phyloP scores from a whole-genome alignment of 805 yeast species.

The Vanderwaltozyma verrucispora region DNA sequence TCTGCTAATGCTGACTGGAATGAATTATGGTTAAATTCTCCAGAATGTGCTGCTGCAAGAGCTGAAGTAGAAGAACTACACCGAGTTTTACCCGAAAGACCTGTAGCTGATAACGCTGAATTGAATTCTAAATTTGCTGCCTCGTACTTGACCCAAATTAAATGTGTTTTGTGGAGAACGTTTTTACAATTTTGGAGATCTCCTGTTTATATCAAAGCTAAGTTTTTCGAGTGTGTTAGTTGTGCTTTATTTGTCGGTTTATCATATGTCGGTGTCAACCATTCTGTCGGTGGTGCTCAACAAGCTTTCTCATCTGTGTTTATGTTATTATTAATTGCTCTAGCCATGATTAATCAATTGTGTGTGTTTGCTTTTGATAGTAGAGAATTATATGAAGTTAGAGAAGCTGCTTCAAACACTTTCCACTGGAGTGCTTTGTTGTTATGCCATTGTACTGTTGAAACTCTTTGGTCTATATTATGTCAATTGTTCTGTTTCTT shows the following conservation, averaged over 20 bases:
- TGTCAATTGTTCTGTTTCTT: conserved; percentile 36
- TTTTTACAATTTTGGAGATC: conserved; percentile 56
- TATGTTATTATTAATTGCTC: conserved; percentile 42
- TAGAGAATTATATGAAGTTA: conserved; percentile 56
- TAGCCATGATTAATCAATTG: conserved; percentile 51
- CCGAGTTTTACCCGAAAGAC: conserved; percentile 28
- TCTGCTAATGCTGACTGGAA: conserved; percentile 48
- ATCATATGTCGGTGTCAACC: conserved; percentile 50
- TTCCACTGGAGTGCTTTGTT: conserved; percentile 58
- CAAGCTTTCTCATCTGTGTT: conserved; percentile 53
- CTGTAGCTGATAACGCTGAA: conserved; percentile 29
- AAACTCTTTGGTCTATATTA: conserved; percentile 37
- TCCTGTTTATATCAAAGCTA: conserved; percentile 49
- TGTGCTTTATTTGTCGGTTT: conserved; percentile 58
- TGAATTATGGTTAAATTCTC: conserved; percentile 48
- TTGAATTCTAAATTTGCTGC: conserved; percentile 39
- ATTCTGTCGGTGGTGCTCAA: conserved; percentile 53
- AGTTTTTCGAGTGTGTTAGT: conserved; percentile 39
- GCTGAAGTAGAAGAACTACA: conserved; percentile 48
- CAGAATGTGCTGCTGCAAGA: conserved; percentile 40
- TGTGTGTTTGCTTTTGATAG: conserved; percentile 50
- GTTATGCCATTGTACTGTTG: conserved; percentile 34
- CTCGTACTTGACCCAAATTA: conserved; percentile 31
- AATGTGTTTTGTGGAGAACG: conserved; percentile 41
- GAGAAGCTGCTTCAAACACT: conserved; percentile 65